Percentiles rank a stretch among this genome's conserved stretches.
Conservation (phyloP, 352 stramenopile genomes). For the Phytophthora nicotianae region DNA sequence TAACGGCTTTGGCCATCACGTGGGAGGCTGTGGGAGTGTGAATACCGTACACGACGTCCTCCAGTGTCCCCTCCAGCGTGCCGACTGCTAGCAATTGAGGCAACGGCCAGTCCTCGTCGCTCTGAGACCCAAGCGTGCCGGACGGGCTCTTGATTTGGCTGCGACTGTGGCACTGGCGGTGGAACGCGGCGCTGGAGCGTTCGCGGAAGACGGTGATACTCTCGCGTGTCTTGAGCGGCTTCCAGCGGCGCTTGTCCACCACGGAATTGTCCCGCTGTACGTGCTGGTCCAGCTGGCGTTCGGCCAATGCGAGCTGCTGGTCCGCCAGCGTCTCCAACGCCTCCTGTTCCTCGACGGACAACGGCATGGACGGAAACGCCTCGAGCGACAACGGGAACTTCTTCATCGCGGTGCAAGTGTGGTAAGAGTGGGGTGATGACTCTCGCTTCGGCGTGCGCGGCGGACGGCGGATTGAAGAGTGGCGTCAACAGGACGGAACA, state of each 20-base stretch:
- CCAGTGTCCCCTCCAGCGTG: slow-evolving; percentile 37
- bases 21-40: slow-evolving; percentile 40
- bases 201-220: slow-evolving; percentile 57
- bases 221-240: slow-evolving; percentile 55
- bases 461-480: slow-evolving; percentile 18
- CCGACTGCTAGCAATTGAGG: slow-evolving; percentile 38
- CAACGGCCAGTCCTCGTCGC: slow-evolving; percentile 32
- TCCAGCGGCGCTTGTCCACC: slow-evolving; percentile 50
- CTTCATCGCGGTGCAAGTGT: slow-evolving; percentile 5
- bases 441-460: slow-evolving; percentile 6
- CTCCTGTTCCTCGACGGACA: slow-evolving; percentile 31
- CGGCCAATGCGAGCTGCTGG: slow-evolving; percentile 30
- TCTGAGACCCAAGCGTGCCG: slow-evolving; percentile 1
- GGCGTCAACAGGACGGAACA: slow-evolving; percentile 16
- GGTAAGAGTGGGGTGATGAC: background rate
- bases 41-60: slow-evolving; percentile 65
- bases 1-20: slow-evolving; percentile 45
- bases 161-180: slow-evolving; percentile 26
- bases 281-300: slow-evolving; percentile 43
- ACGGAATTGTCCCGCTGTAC: slow-evolving; percentile 14
- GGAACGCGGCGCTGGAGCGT: slow-evolving; percentile 25
- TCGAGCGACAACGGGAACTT: slow-evolving; percentile 39
- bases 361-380: slow-evolving; percentile 35
- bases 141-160: slow-evolving; percentile 8
- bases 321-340: slow-evolving; percentile 34